Base-by-base conservation (phyloP, 2,329 filamentous ascomycete genomes). In the Fusarium nurragi region DNA sequence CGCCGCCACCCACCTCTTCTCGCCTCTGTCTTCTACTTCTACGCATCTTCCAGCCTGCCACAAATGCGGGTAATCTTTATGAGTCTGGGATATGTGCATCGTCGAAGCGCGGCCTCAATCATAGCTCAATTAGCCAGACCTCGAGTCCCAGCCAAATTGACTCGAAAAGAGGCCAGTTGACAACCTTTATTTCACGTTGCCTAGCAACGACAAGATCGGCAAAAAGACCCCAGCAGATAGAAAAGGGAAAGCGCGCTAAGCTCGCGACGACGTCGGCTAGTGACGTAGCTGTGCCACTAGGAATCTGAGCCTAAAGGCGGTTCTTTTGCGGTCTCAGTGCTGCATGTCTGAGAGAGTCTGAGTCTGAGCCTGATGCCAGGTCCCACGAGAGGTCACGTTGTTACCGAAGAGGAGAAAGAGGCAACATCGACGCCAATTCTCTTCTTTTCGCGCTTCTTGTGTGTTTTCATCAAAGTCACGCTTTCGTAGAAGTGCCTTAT, bases 201-300 rank as follows among this genome's bases (percentile, higher is more conserved):
- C 67, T 60, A 49, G 69, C 69, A 71, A 71, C 69, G 26, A 25
- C 16, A 16, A 25, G 41, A 54, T 60, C 56, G 32, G 46, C 54
- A 18, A 39, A 26, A 38, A 19, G 43, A 40, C 26, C 36, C 37
- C 34, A 40, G n/a, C 18, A 41, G 45, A 56, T 48, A n/a, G 41
- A 39, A 43, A 34, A 43, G 32, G 45, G 25, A 47, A 46, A n/a
- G 38, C 54, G 43, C 57, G 62, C 68, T 63, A 67, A 65, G 32
- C 59, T 51, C 32, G 43, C 57, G 48, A 54, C 67, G 47, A 54
- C 50, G 49, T 54, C 60, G 65, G 69, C 70, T 64, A 69, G 71
- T 73, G 71, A 73, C 71, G 71, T 73, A 73, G 68, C 60, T 47
- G 36, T 36, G 34, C 62, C 50, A 61, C 61, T 48, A 43, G 23